Conservation (phyloP, 805 yeast genomes). For the Barnettozyma salicaria region DNA sequence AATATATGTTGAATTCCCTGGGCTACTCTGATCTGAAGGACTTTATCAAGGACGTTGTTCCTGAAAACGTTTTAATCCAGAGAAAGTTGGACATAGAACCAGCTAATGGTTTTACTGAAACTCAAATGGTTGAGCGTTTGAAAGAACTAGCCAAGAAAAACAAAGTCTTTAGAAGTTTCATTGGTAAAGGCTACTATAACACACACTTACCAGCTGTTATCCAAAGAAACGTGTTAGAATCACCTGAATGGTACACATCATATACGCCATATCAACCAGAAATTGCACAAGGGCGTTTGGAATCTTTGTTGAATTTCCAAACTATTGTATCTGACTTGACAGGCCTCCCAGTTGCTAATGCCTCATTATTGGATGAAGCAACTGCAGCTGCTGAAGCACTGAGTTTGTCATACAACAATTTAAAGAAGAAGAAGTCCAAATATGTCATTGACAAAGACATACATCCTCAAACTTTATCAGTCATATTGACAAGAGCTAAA, state of each 20-base stretch:
- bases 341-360: slow-evolving; percentile 91
- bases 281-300: slow-evolving; percentile 93
- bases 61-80: slow-evolving; percentile 63
- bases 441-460: slow-evolving; percentile 71
- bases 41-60: slow-evolving; percentile 70
- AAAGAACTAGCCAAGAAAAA: slow-evolving; percentile 69
- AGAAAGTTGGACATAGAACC: slow-evolving; percentile 68
- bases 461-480: slow-evolving; percentile 83
- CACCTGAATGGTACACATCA: slow-evolving; percentile 98
- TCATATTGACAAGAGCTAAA: slow-evolving; percentile 69
- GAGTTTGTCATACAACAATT: slow-evolving; percentile 67
- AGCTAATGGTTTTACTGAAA: slow-evolving; percentile 68
- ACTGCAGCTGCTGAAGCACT: slow-evolving; percentile 98
- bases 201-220: slow-evolving; percentile 87
- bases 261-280: slow-evolving; percentile 99
- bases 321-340: slow-evolving; percentile 88
- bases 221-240: slow-evolving; percentile 85
- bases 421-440: slow-evolving; percentile 58
- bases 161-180: slow-evolving; percentile 63
- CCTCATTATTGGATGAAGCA: slow-evolving; percentile 92
- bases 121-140: slow-evolving; percentile 68
- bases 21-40: slow-evolving; percentile 63
- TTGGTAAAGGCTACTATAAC: slow-evolving; percentile 94
- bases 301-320: slow-evolving; percentile 84
- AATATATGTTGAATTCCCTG: slow-evolving; percentile 56